Base-by-base conservation (phyloP, 202 grass and related monocot species). In the Eragrostis tef region DNA sequence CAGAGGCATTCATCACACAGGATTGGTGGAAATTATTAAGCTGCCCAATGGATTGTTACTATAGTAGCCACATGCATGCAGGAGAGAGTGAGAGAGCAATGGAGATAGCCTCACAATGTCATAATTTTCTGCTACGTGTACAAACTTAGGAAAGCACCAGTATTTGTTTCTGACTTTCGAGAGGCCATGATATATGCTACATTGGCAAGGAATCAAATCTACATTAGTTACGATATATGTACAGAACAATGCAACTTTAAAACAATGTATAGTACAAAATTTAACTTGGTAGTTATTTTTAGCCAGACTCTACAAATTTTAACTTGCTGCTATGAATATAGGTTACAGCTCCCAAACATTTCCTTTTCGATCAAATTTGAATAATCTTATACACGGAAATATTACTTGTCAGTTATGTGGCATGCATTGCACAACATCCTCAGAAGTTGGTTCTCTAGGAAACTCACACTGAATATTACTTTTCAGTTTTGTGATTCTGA, bases 101-200 rank as follows among this genome's bases (percentile, higher is more conserved):
- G 3, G 29, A 6, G 12, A n/a, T 10, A 62, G n/a, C 6, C 64
- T 87, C 82, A 72, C 79, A 77, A 54, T n/a, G 45, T 1, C 12
- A 87, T 64, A 48, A 47, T 87, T 15, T 51, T 45, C 3, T 31
- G 29, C 29, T 31, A 31, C 29, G 3, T 31, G 29, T 31, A 31
- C 29, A 31, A 31, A 31, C 29, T 31, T 31, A 31, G 29, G 29
- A 31, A 3, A 31, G 3, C 29, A 2, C 2, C 29, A 31, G 29
- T 31, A 5, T 45, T 21, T 11, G 70, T 67, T 67, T 83, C 58
- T 83, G 67, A 87, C 70, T 88, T 79, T 74, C 34, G 29, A 13
- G 50, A 59, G 61, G 51, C 59, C 60, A 34, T n/a, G n/a, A n/a
- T n/a, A 59, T 69, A 62, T 79, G 69, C 26, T 67, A 67, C 68